phyloP scores from a whole-genome alignment of 2,329 filamentous ascomycete genomes.

The Arthrobotrys pseudoclavata region DNA sequence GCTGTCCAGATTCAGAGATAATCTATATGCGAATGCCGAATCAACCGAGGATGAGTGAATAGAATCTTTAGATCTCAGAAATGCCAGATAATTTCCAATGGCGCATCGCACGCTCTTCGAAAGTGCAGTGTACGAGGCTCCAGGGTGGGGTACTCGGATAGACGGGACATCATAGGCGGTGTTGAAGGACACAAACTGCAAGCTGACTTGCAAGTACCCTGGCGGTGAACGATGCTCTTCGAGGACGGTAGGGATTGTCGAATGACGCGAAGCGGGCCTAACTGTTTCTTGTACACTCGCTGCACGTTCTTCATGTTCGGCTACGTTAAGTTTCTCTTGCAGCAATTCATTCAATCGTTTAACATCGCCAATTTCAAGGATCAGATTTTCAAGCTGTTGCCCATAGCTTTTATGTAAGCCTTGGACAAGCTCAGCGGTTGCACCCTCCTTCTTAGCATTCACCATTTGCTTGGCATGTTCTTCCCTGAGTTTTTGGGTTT shows the following conservation, averaged over 20 bases:
- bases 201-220: slow-evolving; percentile 52
- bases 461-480: slow-evolving; percentile 56
- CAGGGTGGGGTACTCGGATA: slow-evolving; percentile 50
- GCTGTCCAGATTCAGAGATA: slow-evolving; percentile 54
- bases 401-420: slow-evolving; percentile 56
- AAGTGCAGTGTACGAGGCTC: slow-evolving; percentile 51
- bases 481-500: slow-evolving; percentile 42
- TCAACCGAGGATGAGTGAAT: slow-evolving; percentile 55
- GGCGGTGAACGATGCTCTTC: slow-evolving; percentile 56
- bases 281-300: slow-evolving; percentile 54
- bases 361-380: slow-evolving; percentile 51
- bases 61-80: slow-evolving; percentile 57
- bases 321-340: slow-evolving; percentile 37
- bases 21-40: slow-evolving; percentile 49
- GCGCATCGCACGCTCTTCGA: slow-evolving; percentile 56
- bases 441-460: slow-evolving; percentile 54
- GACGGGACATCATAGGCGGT: slow-evolving; percentile 55
- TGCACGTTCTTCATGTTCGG: slow-evolving; percentile 46
- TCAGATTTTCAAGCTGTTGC: slow-evolving; percentile 57
- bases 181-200: slow-evolving; percentile 53
- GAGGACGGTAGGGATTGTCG: slow-evolving; percentile 53
- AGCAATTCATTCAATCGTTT: slow-evolving; percentile 52
- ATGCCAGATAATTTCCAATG: slow-evolving; percentile 55
- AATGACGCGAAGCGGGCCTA: slow-evolving; percentile 54
- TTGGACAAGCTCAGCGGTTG: slow-evolving; percentile 55